phyloP scores from a whole-genome alignment of 768 basidiomycete genomes.

The Fomitopsis serialis region DNA sequence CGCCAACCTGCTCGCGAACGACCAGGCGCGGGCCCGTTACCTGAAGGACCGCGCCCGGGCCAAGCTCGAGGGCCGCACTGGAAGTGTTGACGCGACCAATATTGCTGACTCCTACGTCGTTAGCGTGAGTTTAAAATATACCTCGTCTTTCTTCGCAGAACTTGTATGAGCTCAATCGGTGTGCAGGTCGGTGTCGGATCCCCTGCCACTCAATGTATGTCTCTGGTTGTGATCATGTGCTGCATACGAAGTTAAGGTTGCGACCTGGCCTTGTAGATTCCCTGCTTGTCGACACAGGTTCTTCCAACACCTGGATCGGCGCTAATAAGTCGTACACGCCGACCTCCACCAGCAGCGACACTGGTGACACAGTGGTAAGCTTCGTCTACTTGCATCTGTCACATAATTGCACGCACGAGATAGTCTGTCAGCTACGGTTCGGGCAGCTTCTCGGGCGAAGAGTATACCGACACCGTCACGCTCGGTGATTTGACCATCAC shows the following conservation, averaged over 20 bases:
- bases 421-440: constrained; percentile 56
- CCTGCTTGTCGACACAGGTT: constrained; percentile 19
- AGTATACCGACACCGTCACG: constrained; percentile 46
- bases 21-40: constrained; percentile 43
- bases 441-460: constrained; percentile 41
- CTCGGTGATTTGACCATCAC: constrained; percentile 44
- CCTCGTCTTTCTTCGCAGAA: background rate
- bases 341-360: constrained; percentile 32
- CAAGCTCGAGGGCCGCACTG: constrained; percentile 20
- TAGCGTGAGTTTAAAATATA: constrained; percentile 12
- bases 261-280: constrained; percentile 3
- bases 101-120: constrained; percentile 34
- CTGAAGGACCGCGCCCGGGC: constrained; percentile 36
- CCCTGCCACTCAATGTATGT: constrained; percentile 16
- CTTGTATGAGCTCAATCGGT: background rate
- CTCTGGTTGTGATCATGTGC: constrained; percentile 5
- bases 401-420: too few species aligned
- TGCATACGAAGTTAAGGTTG: background rate
- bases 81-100: constrained; percentile 35
- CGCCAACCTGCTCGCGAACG: constrained; percentile 43
- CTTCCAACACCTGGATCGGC: constrained; percentile 23
- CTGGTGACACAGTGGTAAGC: constrained; percentile 43
- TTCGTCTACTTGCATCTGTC: background rate
- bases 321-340: constrained; percentile 13
- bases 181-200: constrained; percentile 21